Base-by-base conservation (phyloP, 768 basidiomycete genomes). In the Leccinum obscurum region DNA sequence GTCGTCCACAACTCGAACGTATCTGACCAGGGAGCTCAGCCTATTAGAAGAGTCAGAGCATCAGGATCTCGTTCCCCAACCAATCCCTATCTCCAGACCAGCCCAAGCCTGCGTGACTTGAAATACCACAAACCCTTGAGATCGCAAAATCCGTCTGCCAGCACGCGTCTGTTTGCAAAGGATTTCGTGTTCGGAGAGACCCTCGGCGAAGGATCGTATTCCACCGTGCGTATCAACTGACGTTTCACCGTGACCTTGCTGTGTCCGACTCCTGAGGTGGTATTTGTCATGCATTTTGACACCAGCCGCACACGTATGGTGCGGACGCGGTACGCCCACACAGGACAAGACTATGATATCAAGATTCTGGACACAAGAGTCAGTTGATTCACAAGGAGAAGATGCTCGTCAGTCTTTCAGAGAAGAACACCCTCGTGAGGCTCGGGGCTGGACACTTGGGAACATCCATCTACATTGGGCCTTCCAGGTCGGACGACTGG, bases 381-480 rank as follows among this genome's bases (percentile, higher is more conserved):
- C 24, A 26, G 3, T 80, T 95, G 54, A 83, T 86, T 58, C 83
- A 86, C 70, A 88, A 92, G 68, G 86, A 90, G 70, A 92, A 92
- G 73, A 83, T 87, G 68, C 80, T 82, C 28, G 88, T 89, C 32
- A 90, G 88, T 17, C 78, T 85, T 34, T 83, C 89, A 0, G 93
- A 95, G 77, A 89, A 89, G 73, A 87, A 88, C 64, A 86, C 88
- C 0, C 81, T 95, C 46, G 82, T 89, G 39, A 77, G 80, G 13
- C 78, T 92, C n/a, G 80, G 79, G 22, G 80, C 82, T 3, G 82
- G 84, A 4, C 92, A 95, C 75, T 89, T 90, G 8, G 93, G 93
- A 3, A 84, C 55, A 84, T 95, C 10, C 85, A 86, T 53, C 76
- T 95, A 32, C 87, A 88, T 63, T 92, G 86, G 77, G 86, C 92